phyloP scores from a whole-genome alignment of 176 grass and related monocot genomes.

The Ananas comosus region DNA sequence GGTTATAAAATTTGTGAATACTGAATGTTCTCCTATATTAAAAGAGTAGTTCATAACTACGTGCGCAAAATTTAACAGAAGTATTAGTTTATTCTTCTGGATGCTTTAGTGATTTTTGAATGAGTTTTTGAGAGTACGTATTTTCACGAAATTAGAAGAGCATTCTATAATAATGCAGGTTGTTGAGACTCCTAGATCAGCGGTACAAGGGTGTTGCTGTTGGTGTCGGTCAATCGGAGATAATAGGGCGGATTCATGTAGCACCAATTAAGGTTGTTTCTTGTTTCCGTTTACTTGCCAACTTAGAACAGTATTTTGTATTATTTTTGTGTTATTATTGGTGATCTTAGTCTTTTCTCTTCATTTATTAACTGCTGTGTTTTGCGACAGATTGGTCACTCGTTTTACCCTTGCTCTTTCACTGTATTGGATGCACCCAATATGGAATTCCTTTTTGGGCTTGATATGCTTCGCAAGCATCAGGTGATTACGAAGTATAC shows the following conservation, averaged over 20 bases:
- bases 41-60: background rate
- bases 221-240: conserved; percentile 95
- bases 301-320: conserved; percentile 11
- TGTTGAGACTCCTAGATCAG: conserved; percentile 89
- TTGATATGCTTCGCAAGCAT: conserved; percentile 99
- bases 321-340: background rate
- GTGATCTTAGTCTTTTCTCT: background rate
- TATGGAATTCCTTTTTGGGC: conserved; percentile 98
- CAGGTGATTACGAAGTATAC: conserved; percentile 42
- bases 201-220: conserved; percentile 77
- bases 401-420: conserved; percentile 92
- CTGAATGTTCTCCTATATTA: background rate
- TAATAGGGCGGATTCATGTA: conserved; percentile 94
- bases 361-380: conserved; percentile 2
- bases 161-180: conserved; percentile 36
- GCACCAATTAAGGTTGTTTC: conserved; percentile 79
- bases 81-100: too few species aligned
- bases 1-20: background rate
- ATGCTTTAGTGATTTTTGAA: too few species aligned
- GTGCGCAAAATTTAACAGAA: too few species aligned
- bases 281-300: background rate
- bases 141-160: background rate
- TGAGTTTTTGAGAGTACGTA: too few species aligned
- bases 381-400: conserved; percentile 60
- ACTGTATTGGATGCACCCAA: conserved; percentile 95